Percentiles rank a stretch among this genome's conserved stretches.
These are phyloP conservation scores for Globisporangium barbulae DNA, from an alignment of 352 stramenopile species.

Conservation along the genomic window DNA sequence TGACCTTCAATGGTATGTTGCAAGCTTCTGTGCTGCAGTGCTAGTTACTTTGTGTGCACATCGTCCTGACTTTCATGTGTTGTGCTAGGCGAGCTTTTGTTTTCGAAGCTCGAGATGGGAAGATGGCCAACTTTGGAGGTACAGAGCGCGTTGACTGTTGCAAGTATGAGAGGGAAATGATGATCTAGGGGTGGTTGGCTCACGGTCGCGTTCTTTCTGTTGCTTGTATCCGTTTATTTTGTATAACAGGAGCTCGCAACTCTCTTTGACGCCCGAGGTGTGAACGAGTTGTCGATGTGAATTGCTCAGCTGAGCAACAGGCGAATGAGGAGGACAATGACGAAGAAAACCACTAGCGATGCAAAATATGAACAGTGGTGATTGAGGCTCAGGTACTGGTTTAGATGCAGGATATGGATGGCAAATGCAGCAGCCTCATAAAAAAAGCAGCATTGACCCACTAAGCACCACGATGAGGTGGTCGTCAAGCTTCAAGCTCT, in stretches of 20 bases:
- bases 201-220: neutral
- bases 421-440: constrained; percentile 5
- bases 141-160: neutral
- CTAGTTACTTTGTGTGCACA: no score
- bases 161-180: neutral
- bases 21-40: no score
- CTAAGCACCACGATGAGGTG: neutral
- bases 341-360: neutral
- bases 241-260: constrained; percentile 7
- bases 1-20: constrained; percentile 71
- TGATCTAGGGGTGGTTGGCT: neutral
- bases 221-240: neutral
- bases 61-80: neutral
- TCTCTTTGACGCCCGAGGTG: constrained; percentile 6
- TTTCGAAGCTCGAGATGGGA: constrained; percentile 64
- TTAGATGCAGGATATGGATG: neutral
- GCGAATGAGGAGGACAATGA: neutral
- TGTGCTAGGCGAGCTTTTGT: constrained; percentile 56
- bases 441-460: neutral
- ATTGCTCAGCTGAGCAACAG: neutral
- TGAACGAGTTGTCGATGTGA: constrained; percentile 8
- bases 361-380: neutral
- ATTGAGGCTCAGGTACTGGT: neutral
- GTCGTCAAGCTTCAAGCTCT: neutral
- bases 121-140: constrained; percentile 74